Base-by-base conservation (phyloP, 768 basidiomycete genomes). In the Postia placenta region DNA sequence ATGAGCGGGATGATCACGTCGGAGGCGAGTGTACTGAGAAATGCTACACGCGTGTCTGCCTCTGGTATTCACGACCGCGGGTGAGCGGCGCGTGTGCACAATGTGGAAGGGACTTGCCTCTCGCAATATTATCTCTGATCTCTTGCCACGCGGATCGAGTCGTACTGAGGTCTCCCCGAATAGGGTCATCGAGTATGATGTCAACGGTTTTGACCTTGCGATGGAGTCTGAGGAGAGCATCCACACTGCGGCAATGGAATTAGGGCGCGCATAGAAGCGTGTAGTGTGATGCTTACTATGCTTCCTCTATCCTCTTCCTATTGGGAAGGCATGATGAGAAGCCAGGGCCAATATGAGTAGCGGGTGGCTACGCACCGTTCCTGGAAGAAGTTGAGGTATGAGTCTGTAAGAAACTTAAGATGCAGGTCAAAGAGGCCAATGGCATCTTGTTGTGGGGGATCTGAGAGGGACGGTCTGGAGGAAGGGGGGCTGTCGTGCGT, bases 281-380 rank as follows among this genome's bases (percentile, higher is more conserved):
- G 15, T 33, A 7, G 30, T 19, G 45, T 22, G 7, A 9, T n/a
- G 69, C 83, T 63, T 60, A 92, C 90, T 94, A 94, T 48, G 67
- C 65, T 59, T 94, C 92, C 65, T 96, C 93, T 47, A 93, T 87
- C 37, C 79, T 79, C 63, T 81, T 84, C 62, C 91, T 92, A 61
- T 26, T 56, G 25, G 44, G 42, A 48, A 45, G 56, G 56, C 14
- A 38, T 23, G 44, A 37, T 36, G 25, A 45, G n/a, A 19, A 43
- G 3, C 22, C 38, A 25, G 45, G 17, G 26, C 51, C 52, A 56
- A 42, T 43, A 28, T 58, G 52, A 40, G 52, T 47, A 56, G 43
- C 42, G 48, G 40, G 24, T 26, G 47, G 37, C n/a, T n/a, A 56
- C 73, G 53, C 54, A 87, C 91, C 92, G 76, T 71, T 93, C 92